Base-by-base conservation (phyloP, 306 rosid species). In the Psophocarpus tetragonolobus region DNA sequence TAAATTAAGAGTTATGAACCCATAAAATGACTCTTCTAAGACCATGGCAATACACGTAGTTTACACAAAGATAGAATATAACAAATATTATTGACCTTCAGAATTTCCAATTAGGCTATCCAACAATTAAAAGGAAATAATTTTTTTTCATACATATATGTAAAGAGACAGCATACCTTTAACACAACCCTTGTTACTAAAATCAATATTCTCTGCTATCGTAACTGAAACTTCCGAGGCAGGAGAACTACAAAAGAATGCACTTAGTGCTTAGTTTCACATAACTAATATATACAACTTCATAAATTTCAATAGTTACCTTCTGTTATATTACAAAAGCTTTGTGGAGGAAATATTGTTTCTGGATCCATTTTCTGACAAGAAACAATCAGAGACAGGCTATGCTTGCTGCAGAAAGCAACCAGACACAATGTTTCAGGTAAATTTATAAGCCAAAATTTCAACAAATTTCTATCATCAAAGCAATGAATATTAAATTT, bases 311-410 rank as follows among this genome's bases (percentile, higher is more conserved):
- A 35, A 42, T 11, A 68, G 68, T 68, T 89, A 96, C 99, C 99
- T 90, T 96, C 90, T 12, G 71, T 77, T 73, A 92, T 74, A 53
- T 81, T 51, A 78, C 91, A 87, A 82, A 86, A 92, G 71, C 94
- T 91, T 53, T 85, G 81, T 18, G 35, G 89, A 18, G 89, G 89
- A 74, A 92, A 96, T 45, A 96, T 71, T 8, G 68, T 48, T 79
- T 80, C 91, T 1, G 91, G 94, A 42, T 88, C 81, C 67, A 45
- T 68, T 79, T 73, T 48, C 87, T 92, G 96, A 81, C 92, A 79
- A 84, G 89, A 75, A 82, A 84, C 82, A 51, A 54, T 79, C 36
- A 30, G 48, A 50, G 86, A 86, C 76, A 96, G 77, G 63, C 80
- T 69, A 53, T 60, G 86, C 84, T 82, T 96, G 81, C 99, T 96